Conservation (phyloP, 2,329 filamentous ascomycete genomes). For the Bipolaris sorokiniana region DNA sequence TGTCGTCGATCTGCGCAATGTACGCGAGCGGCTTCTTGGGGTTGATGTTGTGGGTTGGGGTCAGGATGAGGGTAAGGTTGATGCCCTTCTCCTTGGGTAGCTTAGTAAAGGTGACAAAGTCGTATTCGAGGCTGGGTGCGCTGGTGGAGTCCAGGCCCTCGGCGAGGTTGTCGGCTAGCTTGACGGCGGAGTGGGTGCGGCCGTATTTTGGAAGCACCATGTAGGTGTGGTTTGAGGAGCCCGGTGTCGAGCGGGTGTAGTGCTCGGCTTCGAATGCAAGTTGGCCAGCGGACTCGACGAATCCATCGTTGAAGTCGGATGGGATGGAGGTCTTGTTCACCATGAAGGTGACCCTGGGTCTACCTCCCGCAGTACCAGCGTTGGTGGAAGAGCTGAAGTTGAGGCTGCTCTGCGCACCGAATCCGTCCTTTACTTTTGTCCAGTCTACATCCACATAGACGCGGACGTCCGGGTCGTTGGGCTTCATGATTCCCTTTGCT, state of each 20-base stretch:
- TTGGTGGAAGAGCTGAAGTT: conserved; percentile 44
- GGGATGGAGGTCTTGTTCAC: conserved; percentile 46
- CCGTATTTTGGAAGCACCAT: conserved; percentile 45
- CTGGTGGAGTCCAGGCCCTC: conserved; percentile 36
- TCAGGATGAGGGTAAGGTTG: conserved; percentile 52
- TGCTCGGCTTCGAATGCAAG: conserved; percentile 49
- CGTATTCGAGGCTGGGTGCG: conserved; percentile 46
- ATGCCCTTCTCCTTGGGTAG: conserved; percentile 40
- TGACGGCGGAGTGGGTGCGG: conserved; percentile 46
- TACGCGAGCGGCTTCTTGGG: conserved; percentile 59
- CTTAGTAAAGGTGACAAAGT: conserved; percentile 46
- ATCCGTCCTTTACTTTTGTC: conserved; percentile 33
- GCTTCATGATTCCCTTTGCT: conserved; percentile 38
- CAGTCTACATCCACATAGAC: conserved; percentile 50
- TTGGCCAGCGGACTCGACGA: conserved; percentile 45
- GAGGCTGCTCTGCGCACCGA: conserved; percentile 38
- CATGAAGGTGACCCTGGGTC: conserved; percentile 40
- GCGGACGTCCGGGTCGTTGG: conserved; percentile 41
- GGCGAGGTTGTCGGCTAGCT: conserved; percentile 36
- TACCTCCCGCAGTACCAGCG: conserved; percentile 48
- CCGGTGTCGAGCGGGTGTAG: conserved; percentile 41
- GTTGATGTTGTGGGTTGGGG: conserved; percentile 58
- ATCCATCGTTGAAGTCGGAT: conserved; percentile 40
- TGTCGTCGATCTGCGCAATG: conserved; percentile 57
- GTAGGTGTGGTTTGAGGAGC: conserved; percentile 34